These are phyloP conservation scores for Salvia rosmarinus DNA, from an alignment of 257 asterid genomes.

Conservation along the genomic window DNA sequence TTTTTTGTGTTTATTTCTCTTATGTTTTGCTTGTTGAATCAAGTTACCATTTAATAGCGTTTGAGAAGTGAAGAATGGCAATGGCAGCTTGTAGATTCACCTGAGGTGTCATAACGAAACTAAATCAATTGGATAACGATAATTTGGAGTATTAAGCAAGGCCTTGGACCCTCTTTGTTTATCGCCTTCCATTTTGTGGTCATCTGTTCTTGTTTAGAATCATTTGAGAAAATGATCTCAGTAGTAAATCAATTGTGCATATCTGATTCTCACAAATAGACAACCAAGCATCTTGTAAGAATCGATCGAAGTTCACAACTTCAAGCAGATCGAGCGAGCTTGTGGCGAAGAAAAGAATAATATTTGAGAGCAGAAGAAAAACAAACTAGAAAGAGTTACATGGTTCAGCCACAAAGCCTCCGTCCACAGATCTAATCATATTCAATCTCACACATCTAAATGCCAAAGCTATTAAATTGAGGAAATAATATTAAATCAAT, in stretches of 20 bases:
- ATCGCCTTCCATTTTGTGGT: neutral
- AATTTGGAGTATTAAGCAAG: neutral
- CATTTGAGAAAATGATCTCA: neutral
- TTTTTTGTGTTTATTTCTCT: no score
- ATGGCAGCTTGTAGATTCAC: no score
- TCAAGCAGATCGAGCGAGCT: neutral
- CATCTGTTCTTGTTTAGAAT: neutral
- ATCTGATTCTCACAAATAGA: neutral
- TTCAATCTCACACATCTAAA: no score
- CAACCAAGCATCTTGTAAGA: neutral
- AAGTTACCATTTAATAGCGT: neutral
- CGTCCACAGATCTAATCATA: no score
- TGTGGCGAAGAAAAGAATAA: no score
- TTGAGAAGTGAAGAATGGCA: conserved; percentile 7
- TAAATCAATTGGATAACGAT: no score
- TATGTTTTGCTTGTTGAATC: neutral
- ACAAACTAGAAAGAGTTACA: no score
- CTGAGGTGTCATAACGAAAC: no score
- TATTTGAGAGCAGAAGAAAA: no score
- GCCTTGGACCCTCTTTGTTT: conserved; percentile 6
- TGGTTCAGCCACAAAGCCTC: no score
- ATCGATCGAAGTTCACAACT: no score
- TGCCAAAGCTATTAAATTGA: neutral
- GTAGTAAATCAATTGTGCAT: neutral
- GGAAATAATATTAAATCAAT: neutral